phyloP scores from a whole-genome alignment of 2,329 filamentous ascomycete species.

The Cladophialophora immunda region DNA sequence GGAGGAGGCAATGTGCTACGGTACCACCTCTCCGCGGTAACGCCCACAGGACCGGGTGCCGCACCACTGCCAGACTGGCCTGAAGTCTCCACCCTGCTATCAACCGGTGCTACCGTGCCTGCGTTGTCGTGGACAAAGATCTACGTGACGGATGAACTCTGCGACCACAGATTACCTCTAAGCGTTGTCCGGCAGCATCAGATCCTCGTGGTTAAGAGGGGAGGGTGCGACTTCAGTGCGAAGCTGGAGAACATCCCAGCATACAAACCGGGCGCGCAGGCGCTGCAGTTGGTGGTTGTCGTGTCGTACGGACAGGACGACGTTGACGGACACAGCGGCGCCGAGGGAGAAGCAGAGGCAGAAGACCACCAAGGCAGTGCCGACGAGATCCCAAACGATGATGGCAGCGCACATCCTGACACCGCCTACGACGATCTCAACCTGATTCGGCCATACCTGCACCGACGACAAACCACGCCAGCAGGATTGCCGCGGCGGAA shows the following conservation, averaged over 20 bases:
- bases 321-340: slow-evolving; percentile 44
- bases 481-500: slow-evolving; percentile 73
- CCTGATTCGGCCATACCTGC: slow-evolving; percentile 74
- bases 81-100: slow-evolving; percentile 50
- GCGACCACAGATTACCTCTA: slow-evolving; percentile 62
- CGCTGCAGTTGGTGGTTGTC: slow-evolving; percentile 82
- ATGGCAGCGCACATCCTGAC: neutral
- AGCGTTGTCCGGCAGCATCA: slow-evolving; percentile 68
- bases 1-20: slow-evolving; percentile 16
- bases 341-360: neutral
- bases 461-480: slow-evolving; percentile 75
- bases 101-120: slow-evolving; percentile 41
- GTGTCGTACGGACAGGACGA: slow-evolving; percentile 67
- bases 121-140: slow-evolving; percentile 74
- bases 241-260: slow-evolving; percentile 88
- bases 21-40: slow-evolving; percentile 56
- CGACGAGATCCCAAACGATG: slow-evolving; percentile 23
- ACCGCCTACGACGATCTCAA: slow-evolving; percentile 47
- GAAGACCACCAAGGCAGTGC: slow-evolving; percentile 41
- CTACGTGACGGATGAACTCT: slow-evolving; percentile 76
- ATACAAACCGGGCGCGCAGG: slow-evolving; percentile 67
- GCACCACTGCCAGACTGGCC: slow-evolving; percentile 73
- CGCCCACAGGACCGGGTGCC: slow-evolving; percentile 63
- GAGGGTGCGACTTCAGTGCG: slow-evolving; percentile 81
- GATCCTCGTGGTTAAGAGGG: slow-evolving; percentile 81